Evolutionary conservation across 768 basidiomycete genomes (phyloP).

Genomic region (Cubamyces sp.): DNA sequence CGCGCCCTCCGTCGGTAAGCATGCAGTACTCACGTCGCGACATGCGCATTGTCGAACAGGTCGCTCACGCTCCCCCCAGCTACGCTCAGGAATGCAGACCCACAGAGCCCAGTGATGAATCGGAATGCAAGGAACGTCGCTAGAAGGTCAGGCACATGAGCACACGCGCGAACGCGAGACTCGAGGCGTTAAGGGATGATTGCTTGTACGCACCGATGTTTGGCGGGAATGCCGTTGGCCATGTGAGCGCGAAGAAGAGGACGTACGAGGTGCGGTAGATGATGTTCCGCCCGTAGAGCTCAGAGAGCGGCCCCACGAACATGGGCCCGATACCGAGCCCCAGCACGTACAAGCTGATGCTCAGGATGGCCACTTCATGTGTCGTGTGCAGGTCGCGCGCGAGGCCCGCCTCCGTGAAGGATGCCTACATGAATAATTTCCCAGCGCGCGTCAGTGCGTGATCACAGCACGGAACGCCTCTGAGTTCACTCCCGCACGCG

Average conservation of each 20-base stretch:
- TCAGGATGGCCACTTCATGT: conserved; percentile 52
- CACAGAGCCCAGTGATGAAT: conserved; percentile 57
- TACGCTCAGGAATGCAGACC: conserved; percentile 62
- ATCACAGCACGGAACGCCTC: no score
- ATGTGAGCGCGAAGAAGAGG: conserved; percentile 64
- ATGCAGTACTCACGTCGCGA: conserved; percentile 55
- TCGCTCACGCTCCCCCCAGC: conserved; percentile 66
- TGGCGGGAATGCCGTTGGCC: conserved; percentile 75
- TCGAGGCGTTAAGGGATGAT: background rate
- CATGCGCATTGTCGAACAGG: conserved; percentile 55
- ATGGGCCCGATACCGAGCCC: conserved; percentile 41
- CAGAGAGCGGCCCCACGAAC: conserved; percentile 45
- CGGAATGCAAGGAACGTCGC: conserved; percentile 67
- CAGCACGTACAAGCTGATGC: conserved; percentile 48
- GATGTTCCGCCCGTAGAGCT: conserved; percentile 60
- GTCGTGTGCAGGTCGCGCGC: conserved; percentile 56
- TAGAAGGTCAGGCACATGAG: conserved; percentile 27
- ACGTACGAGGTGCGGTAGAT: conserved; percentile 67
- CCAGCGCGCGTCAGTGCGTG: no score
- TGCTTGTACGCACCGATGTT: conserved; percentile 52
- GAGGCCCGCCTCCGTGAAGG: conserved; percentile 65
- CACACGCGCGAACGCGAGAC: background rate
- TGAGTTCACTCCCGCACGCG: no score
- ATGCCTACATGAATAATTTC: conserved; percentile 43
- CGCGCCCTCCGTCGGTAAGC: background rate